Base-by-base conservation (phyloP, 495 filamentous ascomycete species). In the Ascobolus immersus region DNA sequence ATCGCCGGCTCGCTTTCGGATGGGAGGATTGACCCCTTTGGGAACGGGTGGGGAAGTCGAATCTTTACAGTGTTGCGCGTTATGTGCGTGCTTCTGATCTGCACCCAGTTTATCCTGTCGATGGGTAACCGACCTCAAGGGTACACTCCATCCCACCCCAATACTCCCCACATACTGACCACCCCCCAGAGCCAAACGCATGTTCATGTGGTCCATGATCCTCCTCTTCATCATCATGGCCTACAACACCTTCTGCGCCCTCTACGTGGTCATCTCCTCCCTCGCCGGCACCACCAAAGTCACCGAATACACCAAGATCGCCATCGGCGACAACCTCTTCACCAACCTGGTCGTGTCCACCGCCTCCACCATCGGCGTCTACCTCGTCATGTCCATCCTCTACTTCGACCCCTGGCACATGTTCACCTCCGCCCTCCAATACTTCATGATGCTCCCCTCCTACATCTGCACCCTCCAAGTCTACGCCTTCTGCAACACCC, bases 401-500 rank as follows among this genome's bases (percentile, higher is more conserved):
- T 99, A 94, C 55, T 69, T 93, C 17, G 89, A 94, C 46, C 89
- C 89, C 0, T 99, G 89, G 89, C 86, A 99, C 59, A 90, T 99
- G 80, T 77, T 94, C 55, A 99, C 89, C 19, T 77, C 68, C 1
- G 71, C 77, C 0, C 64, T 64, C n/a, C 82, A 92, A 52, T 99
- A 99, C 59, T 91, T 94, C 48, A 61, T 78, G 30, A 67, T 99
- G 18, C 60, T 99, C 17, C 86, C 86, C 0, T 67, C 59, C 29
- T 99, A 94, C 57, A 89, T 99, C 55, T 93, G 86, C 61, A 93
- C 78, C 0, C 58, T 99, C 18, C 89, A 94, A 53, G 80, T 94
- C 24, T 99, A 99, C 59, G 86, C 86, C 22, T 94, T 99, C 53
- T 99, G 86, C 62, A 99, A 99, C 62, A 90, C 86, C 24, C 86